Percentiles rank a stretch among this genome's conserved stretches.
Evolutionary conservation across 2,329 filamentous ascomycete species (phyloP).

Genomic region (Thermothelomyces thermophilus): DNA sequence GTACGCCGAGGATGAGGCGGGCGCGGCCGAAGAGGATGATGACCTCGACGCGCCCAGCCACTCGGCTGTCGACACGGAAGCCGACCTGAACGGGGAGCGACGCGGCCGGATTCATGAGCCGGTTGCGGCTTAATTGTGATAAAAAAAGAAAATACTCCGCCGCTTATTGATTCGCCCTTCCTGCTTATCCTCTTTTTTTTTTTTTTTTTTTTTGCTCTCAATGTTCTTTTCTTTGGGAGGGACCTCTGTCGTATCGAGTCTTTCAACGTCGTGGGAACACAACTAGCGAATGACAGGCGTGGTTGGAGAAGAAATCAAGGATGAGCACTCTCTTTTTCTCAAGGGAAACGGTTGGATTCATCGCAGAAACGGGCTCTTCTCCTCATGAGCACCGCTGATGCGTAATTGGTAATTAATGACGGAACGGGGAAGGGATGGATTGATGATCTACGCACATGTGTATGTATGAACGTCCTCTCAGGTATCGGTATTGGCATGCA

Average conservation of each 20-base stretch:
- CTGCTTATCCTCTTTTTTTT: too few species aligned
- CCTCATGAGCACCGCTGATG: not conserved
- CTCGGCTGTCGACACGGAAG: constrained; percentile 47
- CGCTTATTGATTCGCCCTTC: too few species aligned
- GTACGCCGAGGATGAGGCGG: constrained; percentile 42
- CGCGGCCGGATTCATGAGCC: constrained; percentile 50
- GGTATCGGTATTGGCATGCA: too few species aligned
- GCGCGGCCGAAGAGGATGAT: constrained; percentile 42
- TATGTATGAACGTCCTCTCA: too few species aligned
- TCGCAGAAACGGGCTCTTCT: not conserved
- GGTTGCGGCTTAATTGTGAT: constrained; percentile 37
- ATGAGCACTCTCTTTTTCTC: not conserved
- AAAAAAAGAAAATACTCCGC: too few species aligned
- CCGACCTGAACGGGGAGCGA: constrained; percentile 48
- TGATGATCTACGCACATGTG: not conserved
- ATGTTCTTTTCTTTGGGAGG: not conserved
- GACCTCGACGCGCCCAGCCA: constrained; percentile 31
- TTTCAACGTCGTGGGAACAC: not conserved
- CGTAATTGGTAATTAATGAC: constrained; percentile 14
- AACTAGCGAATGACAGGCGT: not conserved
- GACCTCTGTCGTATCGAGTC: not conserved
- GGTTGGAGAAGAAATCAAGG: not conserved
- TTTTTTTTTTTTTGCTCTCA: too few species aligned
- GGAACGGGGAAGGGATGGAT: constrained; percentile 2
- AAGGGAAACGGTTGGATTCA: not conserved